Evolutionary conservation across 306 rosid species (phyloP).

Genomic region (Carpinus fangiana): DNA sequence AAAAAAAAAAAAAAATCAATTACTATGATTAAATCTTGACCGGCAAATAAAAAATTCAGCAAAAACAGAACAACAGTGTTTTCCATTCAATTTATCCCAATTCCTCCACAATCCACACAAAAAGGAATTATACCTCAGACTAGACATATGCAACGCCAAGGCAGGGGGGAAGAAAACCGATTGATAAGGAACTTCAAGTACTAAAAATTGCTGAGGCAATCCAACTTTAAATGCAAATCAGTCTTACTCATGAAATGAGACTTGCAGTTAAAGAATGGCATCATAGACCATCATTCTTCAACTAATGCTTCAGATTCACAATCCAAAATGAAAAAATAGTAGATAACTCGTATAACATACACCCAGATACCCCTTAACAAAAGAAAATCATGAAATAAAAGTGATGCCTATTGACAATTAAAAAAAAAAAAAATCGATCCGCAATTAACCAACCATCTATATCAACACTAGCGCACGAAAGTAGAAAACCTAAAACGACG

Average conservation of each 20-base stretch:
- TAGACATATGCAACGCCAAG: not conserved
- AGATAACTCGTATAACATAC: not conserved
- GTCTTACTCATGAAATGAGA: not conserved
- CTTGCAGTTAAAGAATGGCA: not conserved
- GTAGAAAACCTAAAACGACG: not conserved
- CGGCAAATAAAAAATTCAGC: too few species aligned
- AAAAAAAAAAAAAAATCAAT: too few species aligned
- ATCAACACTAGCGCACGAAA: slow-evolving; percentile 23
- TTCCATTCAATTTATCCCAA: not conserved
- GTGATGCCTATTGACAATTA: not conserved
- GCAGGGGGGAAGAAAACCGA: too few species aligned
- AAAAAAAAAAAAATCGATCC: not conserved
- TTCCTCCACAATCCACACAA: not conserved
- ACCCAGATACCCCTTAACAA: not conserved
- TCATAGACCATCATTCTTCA: not conserved
- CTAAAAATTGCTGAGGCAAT: not conserved
- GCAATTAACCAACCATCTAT: slow-evolving; percentile 7
- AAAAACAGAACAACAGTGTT: not conserved
- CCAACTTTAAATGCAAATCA: not conserved
- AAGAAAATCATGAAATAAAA: too few species aligned
- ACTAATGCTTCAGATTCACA: not conserved
- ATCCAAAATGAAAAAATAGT: slow-evolving; percentile 1
- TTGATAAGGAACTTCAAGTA: not conserved
- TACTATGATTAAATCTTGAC: not conserved
- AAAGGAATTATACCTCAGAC: not conserved